These are phyloP conservation scores for Lepidium aucheri DNA, from an alignment of 345 rosid species.

Conservation along the genomic window DNA sequence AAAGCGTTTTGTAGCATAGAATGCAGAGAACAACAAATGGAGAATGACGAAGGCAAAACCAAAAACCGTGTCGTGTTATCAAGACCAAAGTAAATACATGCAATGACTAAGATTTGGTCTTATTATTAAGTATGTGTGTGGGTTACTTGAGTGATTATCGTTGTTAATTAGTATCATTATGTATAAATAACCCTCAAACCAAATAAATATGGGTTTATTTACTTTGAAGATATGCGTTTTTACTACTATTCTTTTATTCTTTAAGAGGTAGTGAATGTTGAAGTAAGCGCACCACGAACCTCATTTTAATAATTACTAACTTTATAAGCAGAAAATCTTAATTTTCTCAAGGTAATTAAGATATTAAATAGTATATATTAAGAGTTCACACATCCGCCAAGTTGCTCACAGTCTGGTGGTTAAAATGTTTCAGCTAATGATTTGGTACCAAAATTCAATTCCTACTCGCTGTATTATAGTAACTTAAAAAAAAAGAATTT, in stretches of 20 bases:
- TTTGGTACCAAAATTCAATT: too few species aligned
- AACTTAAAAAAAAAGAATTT: too few species aligned
- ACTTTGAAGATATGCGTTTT: background rate
- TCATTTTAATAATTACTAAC: background rate
- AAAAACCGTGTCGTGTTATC: conserved; percentile 11
- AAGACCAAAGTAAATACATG: background rate
- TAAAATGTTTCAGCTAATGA: too few species aligned
- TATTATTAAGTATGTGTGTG: background rate
- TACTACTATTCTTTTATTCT: background rate
- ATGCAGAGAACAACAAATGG: conserved; percentile 73
- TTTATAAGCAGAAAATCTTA: background rate
- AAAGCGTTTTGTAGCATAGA: conserved; percentile 77
- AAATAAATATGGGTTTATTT: background rate
- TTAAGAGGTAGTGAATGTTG: conserved; percentile 21
- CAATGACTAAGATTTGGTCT: background rate
- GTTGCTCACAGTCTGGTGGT: too few species aligned
- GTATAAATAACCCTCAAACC: background rate
- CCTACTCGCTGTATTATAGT: too few species aligned
- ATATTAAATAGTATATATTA: background rate
- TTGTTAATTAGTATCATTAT: background rate
- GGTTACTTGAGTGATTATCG: background rate
- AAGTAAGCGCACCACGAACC: conserved; percentile 26
- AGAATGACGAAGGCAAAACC: conserved; percentile 54
- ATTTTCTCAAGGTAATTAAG: conserved; percentile 14
- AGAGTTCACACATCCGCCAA: too few species aligned